Base-by-base conservation (phyloP, 768 basidiomycete species). In the Phallus indusiatus region DNA sequence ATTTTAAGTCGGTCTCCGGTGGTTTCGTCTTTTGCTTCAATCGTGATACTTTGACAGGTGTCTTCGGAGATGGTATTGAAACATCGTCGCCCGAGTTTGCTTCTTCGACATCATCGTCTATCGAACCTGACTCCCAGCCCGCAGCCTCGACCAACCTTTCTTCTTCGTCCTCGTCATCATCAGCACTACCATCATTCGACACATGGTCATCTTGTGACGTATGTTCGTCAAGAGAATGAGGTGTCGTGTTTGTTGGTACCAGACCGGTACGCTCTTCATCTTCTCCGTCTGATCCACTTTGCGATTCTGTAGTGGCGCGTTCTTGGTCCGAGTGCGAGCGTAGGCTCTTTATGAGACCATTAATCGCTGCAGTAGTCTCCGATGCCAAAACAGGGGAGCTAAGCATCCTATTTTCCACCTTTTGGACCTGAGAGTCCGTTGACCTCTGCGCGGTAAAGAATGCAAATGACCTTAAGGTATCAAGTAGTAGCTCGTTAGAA, bases 331-430 rank as follows among this genome's bases (percentile, higher is more conserved):
- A 67, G 16, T 67, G 55, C 14, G 54, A 47, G 6, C 48, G 63
- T 14, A 84, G 59, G 33, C 81, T 62, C 16, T 70, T 65, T 59
- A 73, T 74, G 5, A 92, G 68, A 53, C 76, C 74, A 10, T 75
- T 75, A 1, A 93, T 66, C 14, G 80, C 77, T 21, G 69, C 67
- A 7, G 72, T 71, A 1, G 90, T 74, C 62, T 81, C 81, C 1
- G 75, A 72, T 1, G 89, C 83, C 11, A 93, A 73, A n/a, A 76
- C 69, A 67, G 88, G 92, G 4, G 86, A 86, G 66, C 90, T 93
- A 47, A 88, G 74, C 9, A 95, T 72, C 37, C 87, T 81, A 61
- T 78, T 83, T 64, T 87, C 84, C 0, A 86, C 79, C 71, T 87
- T 89, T 1, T 77, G 78, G 24, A 72, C 65, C 2, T 63, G 49